Conservation (phyloP, 768 basidiomycete genomes). For the Lactarius indigo region DNA sequence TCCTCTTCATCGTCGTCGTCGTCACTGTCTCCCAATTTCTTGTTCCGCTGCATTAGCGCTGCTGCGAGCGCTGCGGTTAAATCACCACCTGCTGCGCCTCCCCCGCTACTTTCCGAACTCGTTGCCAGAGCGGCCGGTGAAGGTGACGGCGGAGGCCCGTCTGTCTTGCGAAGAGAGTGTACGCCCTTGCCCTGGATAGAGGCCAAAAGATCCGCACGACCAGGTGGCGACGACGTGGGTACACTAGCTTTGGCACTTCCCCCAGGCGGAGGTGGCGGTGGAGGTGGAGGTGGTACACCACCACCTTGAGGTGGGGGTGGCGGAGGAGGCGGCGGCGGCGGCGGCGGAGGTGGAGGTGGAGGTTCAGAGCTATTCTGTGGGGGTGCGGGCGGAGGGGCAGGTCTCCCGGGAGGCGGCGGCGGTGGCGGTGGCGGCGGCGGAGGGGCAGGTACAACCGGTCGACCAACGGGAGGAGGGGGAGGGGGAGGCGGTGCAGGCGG, state of each 20-base stretch:
- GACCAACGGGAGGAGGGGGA: conserved; percentile 36
- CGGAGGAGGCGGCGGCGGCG: conserved; percentile 32
- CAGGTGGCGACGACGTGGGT: conserved; percentile 51
- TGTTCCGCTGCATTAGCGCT: conserved; percentile 78
- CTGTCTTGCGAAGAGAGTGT: conserved; percentile 61
- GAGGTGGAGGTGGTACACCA: conserved; percentile 39
- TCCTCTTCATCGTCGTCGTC: conserved; percentile 35
- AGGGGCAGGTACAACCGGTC: conserved; percentile 22
- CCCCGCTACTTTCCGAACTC: conserved; percentile 34
- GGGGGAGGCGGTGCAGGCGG: conserved; percentile 37
- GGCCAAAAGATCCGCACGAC: conserved; percentile 63
- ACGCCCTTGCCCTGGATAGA: conserved; percentile 83
- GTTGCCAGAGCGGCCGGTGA: conserved; percentile 34
- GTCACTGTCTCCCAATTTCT: conserved; percentile 76
- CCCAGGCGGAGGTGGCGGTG: conserved; percentile 45
- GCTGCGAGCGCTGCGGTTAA: conserved; percentile 80
- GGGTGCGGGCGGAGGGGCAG: conserved; percentile 23
- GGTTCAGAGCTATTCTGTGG: conserved; percentile 33
- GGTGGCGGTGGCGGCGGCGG: conserved; percentile 30
- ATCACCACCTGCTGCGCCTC: conserved; percentile 57
- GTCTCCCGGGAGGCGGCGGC: conserved; percentile 14
- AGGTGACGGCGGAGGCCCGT: conserved; percentile 28
- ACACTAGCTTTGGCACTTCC: conserved; percentile 36
- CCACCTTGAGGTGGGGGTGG: conserved; percentile 28
- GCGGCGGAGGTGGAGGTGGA: conserved; percentile 35